Evolutionary conservation across 352 stramenopile genomes (phyloP).

Genomic region (Globisporangium acanthophoron): DNA sequence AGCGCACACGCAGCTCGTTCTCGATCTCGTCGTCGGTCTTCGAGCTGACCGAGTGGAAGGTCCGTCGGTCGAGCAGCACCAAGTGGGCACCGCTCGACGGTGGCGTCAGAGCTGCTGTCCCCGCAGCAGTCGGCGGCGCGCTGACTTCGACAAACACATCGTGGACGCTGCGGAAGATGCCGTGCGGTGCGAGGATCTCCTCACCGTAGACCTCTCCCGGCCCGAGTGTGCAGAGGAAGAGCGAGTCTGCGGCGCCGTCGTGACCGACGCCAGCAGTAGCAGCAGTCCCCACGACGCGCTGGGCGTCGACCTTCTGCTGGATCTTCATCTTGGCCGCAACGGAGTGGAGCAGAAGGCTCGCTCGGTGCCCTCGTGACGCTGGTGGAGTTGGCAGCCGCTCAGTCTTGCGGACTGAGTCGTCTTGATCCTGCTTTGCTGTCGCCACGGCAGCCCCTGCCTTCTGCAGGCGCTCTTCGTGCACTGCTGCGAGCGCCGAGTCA

Average conservation of each 20-base stretch:
- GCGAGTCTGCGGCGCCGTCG: not conserved
- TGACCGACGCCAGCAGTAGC: not conserved
- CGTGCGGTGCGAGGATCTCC: constrained; percentile 30
- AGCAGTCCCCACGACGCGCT: not conserved
- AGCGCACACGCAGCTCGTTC: constrained; percentile 31
- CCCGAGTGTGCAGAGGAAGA: constrained; percentile 35
- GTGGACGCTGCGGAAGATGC: constrained; percentile 28
- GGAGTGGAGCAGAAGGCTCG: constrained; percentile 8
- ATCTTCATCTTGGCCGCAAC: constrained; percentile 9
- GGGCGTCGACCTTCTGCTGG: constrained; percentile 13
- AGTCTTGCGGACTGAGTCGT: not conserved
- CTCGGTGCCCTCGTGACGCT: constrained; percentile 1
- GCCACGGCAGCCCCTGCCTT: constrained; percentile 5
- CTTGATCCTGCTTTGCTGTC: not conserved
- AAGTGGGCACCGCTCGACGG: constrained; percentile 16
- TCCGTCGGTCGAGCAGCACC: constrained; percentile 30
- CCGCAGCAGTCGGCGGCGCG: not conserved
- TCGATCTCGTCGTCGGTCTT: constrained; percentile 50
- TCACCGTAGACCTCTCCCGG: constrained; percentile 50
- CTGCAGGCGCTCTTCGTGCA: constrained; percentile 24
- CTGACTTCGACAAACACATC: constrained; percentile 29
- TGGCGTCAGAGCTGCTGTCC: not conserved
- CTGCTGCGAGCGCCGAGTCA: constrained; percentile 44
- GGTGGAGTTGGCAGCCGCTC: constrained; percentile 1
- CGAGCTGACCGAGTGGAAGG: constrained; percentile 25